phyloP scores from a whole-genome alignment of 768 basidiomycete species.

The Nidularia sp. region DNA sequence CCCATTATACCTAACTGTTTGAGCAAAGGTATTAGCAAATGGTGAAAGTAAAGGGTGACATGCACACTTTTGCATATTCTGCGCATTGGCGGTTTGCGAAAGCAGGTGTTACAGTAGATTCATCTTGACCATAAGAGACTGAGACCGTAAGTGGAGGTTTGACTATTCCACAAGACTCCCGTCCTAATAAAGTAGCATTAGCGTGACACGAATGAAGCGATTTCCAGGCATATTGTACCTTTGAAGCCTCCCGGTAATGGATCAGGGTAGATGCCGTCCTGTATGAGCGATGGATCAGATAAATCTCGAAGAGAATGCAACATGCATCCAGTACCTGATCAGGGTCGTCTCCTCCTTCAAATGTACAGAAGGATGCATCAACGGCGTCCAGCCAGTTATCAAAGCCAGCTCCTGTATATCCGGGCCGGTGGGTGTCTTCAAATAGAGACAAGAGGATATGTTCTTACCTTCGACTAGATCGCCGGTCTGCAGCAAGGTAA shows the following conservation, averaged over 20 bases:
- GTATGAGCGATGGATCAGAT: background rate
- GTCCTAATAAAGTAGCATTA: slow-evolving; percentile 11
- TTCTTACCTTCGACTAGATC: slow-evolving; percentile 35
- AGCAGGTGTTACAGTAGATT: slow-evolving; percentile 20
- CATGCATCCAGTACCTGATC: slow-evolving; percentile 10
- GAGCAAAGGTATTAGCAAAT: background rate
- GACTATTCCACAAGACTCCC: slow-evolving; percentile 31
- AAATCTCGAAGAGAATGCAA: background rate
- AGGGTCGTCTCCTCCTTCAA: slow-evolving; percentile 41
- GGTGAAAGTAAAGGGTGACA: too few species aligned
- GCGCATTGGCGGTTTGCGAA: slow-evolving; percentile 30
- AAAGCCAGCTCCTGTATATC: slow-evolving; percentile 32
- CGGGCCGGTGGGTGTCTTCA: background rate
- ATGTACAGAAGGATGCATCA: slow-evolving; percentile 38
- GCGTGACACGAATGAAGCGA: too few species aligned
- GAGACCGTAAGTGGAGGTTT: slow-evolving; percentile 30
- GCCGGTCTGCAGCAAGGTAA: slow-evolving; percentile 41
- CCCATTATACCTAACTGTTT: slow-evolving; percentile 32
- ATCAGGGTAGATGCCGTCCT: slow-evolving; percentile 26
- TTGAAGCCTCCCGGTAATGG: slow-evolving; percentile 25
- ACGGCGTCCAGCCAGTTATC: slow-evolving; percentile 46
- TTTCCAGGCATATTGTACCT: slow-evolving; percentile 8
- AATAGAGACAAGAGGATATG: background rate
- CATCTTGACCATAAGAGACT: slow-evolving; percentile 29
- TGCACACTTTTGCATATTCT: slow-evolving; percentile 23